Evolutionary conservation across 179 eudicot genomes (phyloP).

Genomic region (Heliamphora pulchella): DNA sequence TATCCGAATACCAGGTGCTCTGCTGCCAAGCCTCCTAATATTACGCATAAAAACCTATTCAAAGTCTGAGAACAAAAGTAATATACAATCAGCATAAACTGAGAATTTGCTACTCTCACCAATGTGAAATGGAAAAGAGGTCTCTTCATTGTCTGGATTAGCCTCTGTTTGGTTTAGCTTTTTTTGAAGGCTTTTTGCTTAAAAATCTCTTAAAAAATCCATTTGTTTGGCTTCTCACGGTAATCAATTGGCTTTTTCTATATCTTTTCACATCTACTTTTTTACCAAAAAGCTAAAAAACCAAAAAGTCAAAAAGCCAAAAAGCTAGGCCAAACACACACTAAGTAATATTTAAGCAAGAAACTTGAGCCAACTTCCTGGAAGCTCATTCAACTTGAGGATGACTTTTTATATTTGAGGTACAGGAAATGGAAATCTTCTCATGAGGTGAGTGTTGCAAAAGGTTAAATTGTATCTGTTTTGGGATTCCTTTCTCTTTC

Average conservation of each 20-base stretch:
- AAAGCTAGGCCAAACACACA: no score
- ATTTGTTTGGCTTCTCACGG: neutral
- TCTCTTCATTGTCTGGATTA: neutral
- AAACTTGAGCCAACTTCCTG: no score
- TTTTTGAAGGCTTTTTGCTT: no score
- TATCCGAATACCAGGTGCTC: constrained; percentile 35
- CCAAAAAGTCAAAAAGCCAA: no score
- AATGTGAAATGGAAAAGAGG: neutral
- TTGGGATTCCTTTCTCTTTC: neutral
- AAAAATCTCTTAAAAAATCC: neutral
- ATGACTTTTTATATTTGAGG: no score
- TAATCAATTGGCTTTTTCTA: no score
- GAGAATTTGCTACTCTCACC: neutral
- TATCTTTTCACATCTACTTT: no score
- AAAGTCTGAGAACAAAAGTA: constrained; percentile 21
- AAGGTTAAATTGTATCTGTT: no score
- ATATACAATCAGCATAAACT: neutral
- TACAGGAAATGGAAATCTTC: neutral
- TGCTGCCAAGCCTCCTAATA: constrained; percentile 41
- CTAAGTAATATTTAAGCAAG: no score
- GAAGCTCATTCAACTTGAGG: no score
- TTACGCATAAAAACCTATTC: constrained; percentile 32
- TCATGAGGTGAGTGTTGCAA: neutral
- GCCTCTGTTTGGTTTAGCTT: no score
- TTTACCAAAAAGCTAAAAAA: no score